phyloP scores from a whole-genome alignment of 1,284 basidiomycete species.

The Athelia psychrophila region DNA sequence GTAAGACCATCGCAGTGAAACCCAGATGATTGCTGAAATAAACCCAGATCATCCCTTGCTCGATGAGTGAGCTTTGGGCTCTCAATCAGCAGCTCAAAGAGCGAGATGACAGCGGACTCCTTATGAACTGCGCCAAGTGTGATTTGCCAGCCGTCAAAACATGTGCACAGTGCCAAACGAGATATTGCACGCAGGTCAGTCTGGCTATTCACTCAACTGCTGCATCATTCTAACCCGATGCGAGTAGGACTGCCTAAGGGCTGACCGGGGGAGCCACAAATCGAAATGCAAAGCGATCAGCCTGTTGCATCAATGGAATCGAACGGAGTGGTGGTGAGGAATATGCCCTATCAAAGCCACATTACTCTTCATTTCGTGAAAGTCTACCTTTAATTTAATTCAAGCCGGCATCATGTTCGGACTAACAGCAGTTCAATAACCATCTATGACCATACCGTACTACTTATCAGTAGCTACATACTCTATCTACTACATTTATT shows the following conservation, averaged over 20 bases:
- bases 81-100: slow-evolving; percentile 13
- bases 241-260: slow-evolving; percentile 9
- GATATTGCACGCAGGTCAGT: slow-evolving; percentile 16
- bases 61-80: slow-evolving; percentile 10
- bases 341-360: too few relatives aligned
- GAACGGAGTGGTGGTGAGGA: not conserved
- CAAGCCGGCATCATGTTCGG: too few relatives aligned
- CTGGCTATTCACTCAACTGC: not conserved
- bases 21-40: not conserved
- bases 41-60: slow-evolving; percentile 13
- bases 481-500: too few relatives aligned
- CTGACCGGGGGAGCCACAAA: slow-evolving; percentile 9
- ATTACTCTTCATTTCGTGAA: too few relatives aligned
- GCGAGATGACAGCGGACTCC: slow-evolving; percentile 8
- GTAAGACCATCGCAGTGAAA: not conserved
- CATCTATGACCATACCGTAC: too few relatives aligned
- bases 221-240: too few relatives aligned
- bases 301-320: not conserved
- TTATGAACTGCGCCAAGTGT: slow-evolving; percentile 12
- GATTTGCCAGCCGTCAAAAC: slow-evolving; percentile 7
- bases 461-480: too few relatives aligned
- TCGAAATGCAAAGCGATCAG: not conserved
- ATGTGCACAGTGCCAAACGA: slow-evolving; percentile 11
- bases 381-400: too few relatives aligned
- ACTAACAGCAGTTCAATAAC: too few relatives aligned